These are phyloP conservation scores for Lactarius trivialis DNA, from an alignment of 768 basidiomycete genomes.

Conservation along the genomic window DNA sequence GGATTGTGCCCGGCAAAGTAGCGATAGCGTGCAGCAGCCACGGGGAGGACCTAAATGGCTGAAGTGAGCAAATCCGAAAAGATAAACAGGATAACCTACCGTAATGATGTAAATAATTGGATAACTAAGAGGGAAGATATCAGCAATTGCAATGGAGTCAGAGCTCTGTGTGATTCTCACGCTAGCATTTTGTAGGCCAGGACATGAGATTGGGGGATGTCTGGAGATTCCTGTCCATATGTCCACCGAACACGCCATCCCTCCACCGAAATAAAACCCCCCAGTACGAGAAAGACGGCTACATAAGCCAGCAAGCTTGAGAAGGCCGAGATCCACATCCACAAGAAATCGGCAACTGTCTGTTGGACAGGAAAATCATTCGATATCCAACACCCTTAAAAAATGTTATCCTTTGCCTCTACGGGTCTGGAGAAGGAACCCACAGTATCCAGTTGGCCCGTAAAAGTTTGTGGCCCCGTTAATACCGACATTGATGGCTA, in stretches of 20 bases:
- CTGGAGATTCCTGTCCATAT: slow-evolving; percentile 16
- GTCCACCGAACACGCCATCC: slow-evolving; percentile 26
- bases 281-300: slow-evolving; percentile 39
- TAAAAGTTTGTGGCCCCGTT: slow-evolving; percentile 34
- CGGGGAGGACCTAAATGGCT: slow-evolving; percentile 32
- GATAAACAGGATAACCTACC: slow-evolving; percentile 19
- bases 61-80: background rate
- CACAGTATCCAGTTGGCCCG: slow-evolving; percentile 38
- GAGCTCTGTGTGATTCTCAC: slow-evolving; percentile 29
- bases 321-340: slow-evolving; percentile 44
- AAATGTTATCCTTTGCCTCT: background rate
- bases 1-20: slow-evolving; percentile 29
- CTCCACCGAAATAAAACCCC: slow-evolving; percentile 33
- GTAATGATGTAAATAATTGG: slow-evolving; percentile 39
- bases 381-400: slow-evolving; percentile 49
- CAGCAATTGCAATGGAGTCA: background rate
- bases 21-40: slow-evolving; percentile 37
- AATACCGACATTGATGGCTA: slow-evolving; percentile 34
- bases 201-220: slow-evolving; percentile 19
- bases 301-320: slow-evolving; percentile 40
- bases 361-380: slow-evolving; percentile 32
- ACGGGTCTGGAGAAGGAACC: slow-evolving; percentile 16
- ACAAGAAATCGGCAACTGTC: slow-evolving; percentile 45
- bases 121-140: slow-evolving; percentile 31
- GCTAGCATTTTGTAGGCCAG: slow-evolving; percentile 43